Conservation (phyloP, 306 rosid genomes). For the Vachellia pachyceras region DNA sequence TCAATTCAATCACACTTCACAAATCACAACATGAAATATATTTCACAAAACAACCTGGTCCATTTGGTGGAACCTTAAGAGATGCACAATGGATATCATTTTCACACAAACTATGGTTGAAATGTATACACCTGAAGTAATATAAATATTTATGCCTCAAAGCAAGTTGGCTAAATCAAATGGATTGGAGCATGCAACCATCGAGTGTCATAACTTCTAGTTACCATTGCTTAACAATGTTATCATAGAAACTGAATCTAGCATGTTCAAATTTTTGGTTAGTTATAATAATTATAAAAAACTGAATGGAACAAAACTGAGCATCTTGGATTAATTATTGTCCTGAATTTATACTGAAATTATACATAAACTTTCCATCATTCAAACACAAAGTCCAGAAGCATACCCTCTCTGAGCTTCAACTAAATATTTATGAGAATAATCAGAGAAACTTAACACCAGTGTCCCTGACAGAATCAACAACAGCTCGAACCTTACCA, state of each 20-base stretch:
- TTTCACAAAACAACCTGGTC: too few relatives aligned
- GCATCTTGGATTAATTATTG: background rate
- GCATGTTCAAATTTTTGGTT: background rate
- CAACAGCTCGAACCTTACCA: conserved; percentile 86
- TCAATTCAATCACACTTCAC: background rate
- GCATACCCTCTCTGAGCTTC: conserved; percentile 16
- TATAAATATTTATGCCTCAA: background rate
- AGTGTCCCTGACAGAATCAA: conserved; percentile 76
- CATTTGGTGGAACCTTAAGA: too few relatives aligned
- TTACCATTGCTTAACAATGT: background rate
- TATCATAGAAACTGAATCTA: background rate
- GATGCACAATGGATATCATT: background rate
- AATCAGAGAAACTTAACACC: conserved; percentile 75
- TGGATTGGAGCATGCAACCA: background rate
- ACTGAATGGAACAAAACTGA: background rate
- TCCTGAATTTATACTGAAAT: conserved; percentile 28
- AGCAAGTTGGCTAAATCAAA: background rate
- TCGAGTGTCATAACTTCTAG: background rate
- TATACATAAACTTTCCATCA: conserved; percentile 17
- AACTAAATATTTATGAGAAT: conserved; percentile 27
- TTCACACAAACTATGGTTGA: background rate
- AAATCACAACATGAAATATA: background rate
- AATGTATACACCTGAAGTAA: background rate
- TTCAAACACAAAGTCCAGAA: conserved; percentile 25
- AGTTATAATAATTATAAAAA: background rate